These are phyloP conservation scores for Speleostelium caveatum DNA, from an alignment of 78 protist species.

Conservation along the genomic window DNA sequence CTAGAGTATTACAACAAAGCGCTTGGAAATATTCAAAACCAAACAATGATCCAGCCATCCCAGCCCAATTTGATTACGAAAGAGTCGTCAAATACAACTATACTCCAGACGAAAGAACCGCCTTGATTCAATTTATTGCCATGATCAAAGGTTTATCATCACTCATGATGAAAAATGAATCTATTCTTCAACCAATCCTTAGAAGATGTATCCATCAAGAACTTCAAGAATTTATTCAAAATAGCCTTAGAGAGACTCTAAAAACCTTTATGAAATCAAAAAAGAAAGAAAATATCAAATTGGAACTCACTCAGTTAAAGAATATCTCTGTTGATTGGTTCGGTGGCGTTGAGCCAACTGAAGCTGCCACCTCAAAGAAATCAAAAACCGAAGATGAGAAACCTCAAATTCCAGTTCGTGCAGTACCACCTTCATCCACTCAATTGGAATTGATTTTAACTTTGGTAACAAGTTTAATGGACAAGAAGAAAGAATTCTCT, in stretches of 20 bases:
- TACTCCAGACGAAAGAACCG: constrained; percentile 65
- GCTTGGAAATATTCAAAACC: constrained; percentile 88
- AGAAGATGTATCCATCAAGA: constrained; percentile 59
- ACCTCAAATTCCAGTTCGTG: constrained; percentile 57
- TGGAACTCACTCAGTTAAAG: constrained; percentile 74
- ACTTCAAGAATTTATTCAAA: constrained; percentile 85
- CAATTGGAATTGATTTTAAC: constrained; percentile 74
- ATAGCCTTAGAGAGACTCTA: constrained; percentile 75
- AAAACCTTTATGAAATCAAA: constrained; percentile 71
- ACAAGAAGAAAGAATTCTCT: constrained; percentile 69
- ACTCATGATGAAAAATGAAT: constrained; percentile 21
- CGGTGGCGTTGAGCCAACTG: constrained; percentile 76
- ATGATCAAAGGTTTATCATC: constrained; percentile 86
- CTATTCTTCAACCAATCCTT: constrained; percentile 69
- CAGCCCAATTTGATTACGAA: constrained; percentile 81
- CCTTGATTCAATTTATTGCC: constrained; percentile 85
- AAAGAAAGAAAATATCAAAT: constrained; percentile 46
- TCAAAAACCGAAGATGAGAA: constrained; percentile 14
- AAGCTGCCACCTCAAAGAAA: constrained; percentile 61
- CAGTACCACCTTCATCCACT: constrained; percentile 76
- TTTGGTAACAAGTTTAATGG: constrained; percentile 22
- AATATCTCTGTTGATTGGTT: constrained; percentile 82
- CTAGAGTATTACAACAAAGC: constrained; percentile 63
- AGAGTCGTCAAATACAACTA: constrained; percentile 90
- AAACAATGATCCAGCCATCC: constrained; percentile 43